These are phyloP conservation scores for Penicillium macrosclerotiorum DNA, from an alignment of 495 filamentous ascomycete species.

Conservation along the genomic window DNA sequence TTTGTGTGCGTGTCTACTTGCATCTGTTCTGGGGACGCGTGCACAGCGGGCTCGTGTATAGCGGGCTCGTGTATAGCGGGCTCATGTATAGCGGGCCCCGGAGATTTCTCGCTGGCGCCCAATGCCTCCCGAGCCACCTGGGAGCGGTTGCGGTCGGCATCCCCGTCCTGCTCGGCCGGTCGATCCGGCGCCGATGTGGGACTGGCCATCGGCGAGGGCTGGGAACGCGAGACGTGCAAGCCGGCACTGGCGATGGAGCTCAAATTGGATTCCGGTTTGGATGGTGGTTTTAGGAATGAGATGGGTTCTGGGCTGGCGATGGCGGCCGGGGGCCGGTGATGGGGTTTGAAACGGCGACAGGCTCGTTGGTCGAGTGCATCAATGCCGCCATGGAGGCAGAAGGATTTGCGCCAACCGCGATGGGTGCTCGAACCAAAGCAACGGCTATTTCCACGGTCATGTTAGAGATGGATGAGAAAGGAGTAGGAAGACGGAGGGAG, in stretches of 20 bases:
- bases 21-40: constrained; percentile 42
- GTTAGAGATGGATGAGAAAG: constrained; percentile 64
- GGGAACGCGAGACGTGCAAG: constrained; percentile 43
- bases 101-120: constrained; percentile 43
- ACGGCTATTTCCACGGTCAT: constrained; percentile 67
- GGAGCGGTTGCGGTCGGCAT: constrained; percentile 39
- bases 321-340: constrained; percentile 28
- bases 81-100: constrained; percentile 24
- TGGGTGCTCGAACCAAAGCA: constrained; percentile 50
- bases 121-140: constrained; percentile 46
- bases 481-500: constrained; percentile 41
- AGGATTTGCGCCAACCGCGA: constrained; percentile 34
- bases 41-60: constrained; percentile 27
- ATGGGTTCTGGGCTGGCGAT: constrained; percentile 35
- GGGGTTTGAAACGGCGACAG: constrained; percentile 40
- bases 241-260: constrained; percentile 48
- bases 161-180: constrained; percentile 33
- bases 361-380: constrained; percentile 48
- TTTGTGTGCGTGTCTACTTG: constrained; percentile 41
- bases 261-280: constrained; percentile 43
- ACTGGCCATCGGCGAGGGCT: constrained; percentile 34
- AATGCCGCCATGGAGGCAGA: constrained; percentile 46
- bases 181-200: constrained; percentile 31
- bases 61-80: constrained; percentile 23
- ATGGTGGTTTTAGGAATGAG: constrained; percentile 33